Conservation (phyloP, 73 alveolate genomes). For the Symbiodinium natans region DNA sequence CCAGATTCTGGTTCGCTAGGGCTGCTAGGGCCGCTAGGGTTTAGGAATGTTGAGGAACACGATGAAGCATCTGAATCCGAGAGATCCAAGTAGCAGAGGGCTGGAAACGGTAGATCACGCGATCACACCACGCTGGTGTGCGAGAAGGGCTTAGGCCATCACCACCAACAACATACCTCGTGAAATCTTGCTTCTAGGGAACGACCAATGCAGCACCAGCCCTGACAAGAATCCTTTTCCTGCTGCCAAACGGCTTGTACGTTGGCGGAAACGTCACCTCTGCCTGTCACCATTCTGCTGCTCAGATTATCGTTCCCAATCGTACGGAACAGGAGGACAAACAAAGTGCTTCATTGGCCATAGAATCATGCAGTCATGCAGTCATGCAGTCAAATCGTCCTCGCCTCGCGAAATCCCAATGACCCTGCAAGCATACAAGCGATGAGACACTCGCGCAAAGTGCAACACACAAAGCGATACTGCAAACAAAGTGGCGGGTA, state of each 20-base stretch:
- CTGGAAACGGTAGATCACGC: conserved; percentile 47
- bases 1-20: no score
- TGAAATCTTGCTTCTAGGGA: no score
- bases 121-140: conserved; percentile 93
- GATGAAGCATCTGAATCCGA: no score
- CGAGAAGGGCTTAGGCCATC: conserved; percentile 12
- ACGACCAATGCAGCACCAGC: no score
- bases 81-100: neutral
- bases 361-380: neutral
- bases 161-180: conserved; percentile 36
- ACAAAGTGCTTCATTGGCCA: no score
- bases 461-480: neutral
- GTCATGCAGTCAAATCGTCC: neutral
- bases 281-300: no score
- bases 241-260: neutral
- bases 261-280: conserved; percentile 73
- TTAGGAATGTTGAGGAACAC: no score
- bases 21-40: no score
- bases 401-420: conserved; percentile 59
- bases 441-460: neutral
- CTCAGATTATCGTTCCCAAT: no score
- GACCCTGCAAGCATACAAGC: conserved; percentile 27
- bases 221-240: neutral
- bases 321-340: no score
- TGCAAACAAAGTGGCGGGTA: neutral